phyloP scores from a whole-genome alignment of 345 rosid genomes.

The Corchorus capsularis region DNA sequence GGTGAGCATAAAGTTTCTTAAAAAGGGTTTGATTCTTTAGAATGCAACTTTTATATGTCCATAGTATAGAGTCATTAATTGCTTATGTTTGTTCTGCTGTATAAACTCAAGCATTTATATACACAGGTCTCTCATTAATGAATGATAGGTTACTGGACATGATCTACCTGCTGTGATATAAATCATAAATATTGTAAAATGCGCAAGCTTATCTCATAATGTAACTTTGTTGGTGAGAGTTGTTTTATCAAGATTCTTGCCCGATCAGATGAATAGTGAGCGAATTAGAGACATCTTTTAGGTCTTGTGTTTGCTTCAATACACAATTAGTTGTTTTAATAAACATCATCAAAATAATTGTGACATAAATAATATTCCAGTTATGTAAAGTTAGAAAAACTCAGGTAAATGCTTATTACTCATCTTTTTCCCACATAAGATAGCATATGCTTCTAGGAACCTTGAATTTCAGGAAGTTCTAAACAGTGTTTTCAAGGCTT shows the following conservation, averaged over 20 bases:
- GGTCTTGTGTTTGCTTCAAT: background rate
- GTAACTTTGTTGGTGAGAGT: background rate
- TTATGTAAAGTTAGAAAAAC: background rate
- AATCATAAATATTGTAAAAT: background rate
- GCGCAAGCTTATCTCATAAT: background rate
- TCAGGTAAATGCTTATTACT: background rate
- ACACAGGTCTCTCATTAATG: background rate
- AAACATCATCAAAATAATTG: background rate
- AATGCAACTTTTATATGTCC: slow-evolving; percentile 9
- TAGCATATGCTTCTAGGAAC: background rate
- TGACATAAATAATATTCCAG: background rate
- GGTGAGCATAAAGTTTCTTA: slow-evolving; percentile 27
- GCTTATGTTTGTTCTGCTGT: slow-evolving; percentile 17
- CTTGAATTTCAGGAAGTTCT: too few relatives aligned
- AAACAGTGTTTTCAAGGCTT: too few relatives aligned
- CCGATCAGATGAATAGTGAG: background rate
- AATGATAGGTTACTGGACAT: background rate
- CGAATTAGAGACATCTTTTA: background rate
- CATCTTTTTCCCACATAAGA: background rate
- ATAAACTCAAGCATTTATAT: background rate
- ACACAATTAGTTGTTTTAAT: background rate
- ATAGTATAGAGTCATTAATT: slow-evolving; percentile 20
- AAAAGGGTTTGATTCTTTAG: background rate
- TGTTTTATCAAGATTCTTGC: background rate
- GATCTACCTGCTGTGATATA: slow-evolving; percentile 5